phyloP scores from a whole-genome alignment of 805 yeast genomes.

The Nakazawaea wyomingensis region DNA sequence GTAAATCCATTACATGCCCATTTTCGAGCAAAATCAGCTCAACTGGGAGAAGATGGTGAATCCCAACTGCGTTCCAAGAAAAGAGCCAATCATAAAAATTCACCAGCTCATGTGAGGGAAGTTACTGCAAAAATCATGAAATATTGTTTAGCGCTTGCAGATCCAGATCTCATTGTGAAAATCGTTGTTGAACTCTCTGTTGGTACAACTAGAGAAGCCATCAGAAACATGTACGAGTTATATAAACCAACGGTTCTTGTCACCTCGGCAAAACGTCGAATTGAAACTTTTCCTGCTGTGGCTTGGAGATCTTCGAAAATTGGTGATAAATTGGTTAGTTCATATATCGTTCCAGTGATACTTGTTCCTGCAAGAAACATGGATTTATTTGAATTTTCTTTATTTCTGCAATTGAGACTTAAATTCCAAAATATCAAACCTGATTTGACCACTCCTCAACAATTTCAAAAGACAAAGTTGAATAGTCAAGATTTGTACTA shows the following conservation, averaged over 20 bases:
- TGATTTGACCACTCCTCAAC: slow-evolving; percentile 2
- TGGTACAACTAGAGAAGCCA: slow-evolving; percentile 49
- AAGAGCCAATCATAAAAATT: slow-evolving; percentile 33
- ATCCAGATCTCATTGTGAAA: slow-evolving; percentile 41
- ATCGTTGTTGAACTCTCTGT: slow-evolving; percentile 58
- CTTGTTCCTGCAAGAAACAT: slow-evolving; percentile 59
- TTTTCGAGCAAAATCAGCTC: slow-evolving; percentile 18
- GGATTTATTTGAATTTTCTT: slow-evolving; percentile 42
- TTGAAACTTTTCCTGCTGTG: slow-evolving; percentile 31
- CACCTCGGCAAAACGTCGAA: slow-evolving; percentile 35
- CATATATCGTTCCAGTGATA: slow-evolving; percentile 61
- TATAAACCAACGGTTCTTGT: slow-evolving; percentile 58
- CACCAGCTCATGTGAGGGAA: slow-evolving; percentile 42
- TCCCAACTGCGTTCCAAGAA: slow-evolving; percentile 20
- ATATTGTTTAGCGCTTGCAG: slow-evolving; percentile 42
- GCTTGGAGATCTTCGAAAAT: slow-evolving; percentile 62
- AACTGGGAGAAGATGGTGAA: slow-evolving; percentile 5
- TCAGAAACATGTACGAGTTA: slow-evolving; percentile 54
- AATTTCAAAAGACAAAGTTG: slow-evolving; percentile 12
- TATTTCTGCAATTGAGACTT: slow-evolving; percentile 31
- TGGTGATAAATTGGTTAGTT: slow-evolving; percentile 59
- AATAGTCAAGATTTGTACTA: background rate
- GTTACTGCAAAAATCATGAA: slow-evolving; percentile 47
- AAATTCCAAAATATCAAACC: slow-evolving; percentile 9
- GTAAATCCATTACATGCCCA: slow-evolving; percentile 29